Conservation (phyloP, 495 filamentous ascomycete genomes). For the Oleoguttula mirabilis region DNA sequence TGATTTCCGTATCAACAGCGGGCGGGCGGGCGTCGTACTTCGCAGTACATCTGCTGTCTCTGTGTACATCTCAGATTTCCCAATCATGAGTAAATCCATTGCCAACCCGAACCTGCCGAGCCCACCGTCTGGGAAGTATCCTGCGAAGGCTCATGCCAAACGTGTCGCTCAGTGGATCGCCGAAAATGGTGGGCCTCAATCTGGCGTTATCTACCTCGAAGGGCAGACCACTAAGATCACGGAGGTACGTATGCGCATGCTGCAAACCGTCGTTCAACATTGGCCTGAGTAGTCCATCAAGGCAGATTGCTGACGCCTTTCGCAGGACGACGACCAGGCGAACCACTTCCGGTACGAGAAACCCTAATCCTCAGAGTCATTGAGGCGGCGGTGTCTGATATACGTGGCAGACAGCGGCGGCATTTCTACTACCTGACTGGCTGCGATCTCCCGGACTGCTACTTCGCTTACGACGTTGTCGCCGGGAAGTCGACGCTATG, state of each 20-base stretch:
- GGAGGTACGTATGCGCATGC: slow-evolving; percentile 23
- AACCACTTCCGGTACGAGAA: slow-evolving; percentile 57
- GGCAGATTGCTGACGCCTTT: background rate
- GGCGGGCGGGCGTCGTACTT: no score
- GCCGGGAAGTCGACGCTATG: slow-evolving; percentile 68
- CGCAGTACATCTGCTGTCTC: no score
- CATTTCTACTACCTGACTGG: slow-evolving; percentile 93
- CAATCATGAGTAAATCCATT: slow-evolving; percentile 10
- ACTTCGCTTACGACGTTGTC: slow-evolving; percentile 66
- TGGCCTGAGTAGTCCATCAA: no score
- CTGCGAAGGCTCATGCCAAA: slow-evolving; percentile 80
- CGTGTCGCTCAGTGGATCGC: slow-evolving; percentile 68
- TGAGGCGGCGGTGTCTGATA: no score
- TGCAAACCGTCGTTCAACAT: background rate
- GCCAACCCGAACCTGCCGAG: slow-evolving; percentile 16
- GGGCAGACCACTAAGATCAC: slow-evolving; percentile 51
- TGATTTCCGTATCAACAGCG: no score
- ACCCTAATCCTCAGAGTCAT: background rate
- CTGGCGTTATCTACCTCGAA: slow-evolving; percentile 74
- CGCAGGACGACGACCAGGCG: slow-evolving; percentile 73
- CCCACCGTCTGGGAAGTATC: slow-evolving; percentile 58
- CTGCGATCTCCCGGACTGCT: slow-evolving; percentile 69
- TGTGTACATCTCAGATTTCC: no score
- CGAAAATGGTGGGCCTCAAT: slow-evolving; percentile 43
- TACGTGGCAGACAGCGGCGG: slow-evolving; percentile 62